Evolutionary conservation across 2,329 filamentous ascomycete genomes (phyloP).

Genomic region (Nothophaeocryptopus gaeumannii): DNA sequence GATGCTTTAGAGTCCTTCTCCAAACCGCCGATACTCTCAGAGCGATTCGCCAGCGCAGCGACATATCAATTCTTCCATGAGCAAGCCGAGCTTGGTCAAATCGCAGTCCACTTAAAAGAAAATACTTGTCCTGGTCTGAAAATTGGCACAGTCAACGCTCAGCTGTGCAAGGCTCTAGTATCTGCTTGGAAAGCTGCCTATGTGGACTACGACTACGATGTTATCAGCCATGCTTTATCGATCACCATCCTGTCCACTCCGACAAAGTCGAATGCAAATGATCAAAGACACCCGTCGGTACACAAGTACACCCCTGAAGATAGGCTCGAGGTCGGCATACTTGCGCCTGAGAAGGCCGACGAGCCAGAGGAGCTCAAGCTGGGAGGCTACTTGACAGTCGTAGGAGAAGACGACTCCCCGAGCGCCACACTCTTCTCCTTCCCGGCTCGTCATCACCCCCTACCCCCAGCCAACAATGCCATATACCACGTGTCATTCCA

Average conservation of each 20-base stretch:
- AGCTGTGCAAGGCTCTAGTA: conserved; percentile 16
- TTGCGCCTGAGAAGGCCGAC: conserved; percentile 61
- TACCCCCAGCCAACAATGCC: conserved; percentile 39
- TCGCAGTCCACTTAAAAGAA: conserved; percentile 38
- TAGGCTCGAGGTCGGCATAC: conserved; percentile 74
- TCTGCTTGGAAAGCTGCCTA: conserved; percentile 35
- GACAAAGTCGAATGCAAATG: neutral
- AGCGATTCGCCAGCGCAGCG: conserved; percentile 61
- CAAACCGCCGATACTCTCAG: conserved; percentile 50
- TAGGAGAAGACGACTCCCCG: conserved; percentile 70
- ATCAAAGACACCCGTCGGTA: neutral
- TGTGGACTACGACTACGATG: conserved; percentile 76
- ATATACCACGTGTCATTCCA: conserved; percentile 57
- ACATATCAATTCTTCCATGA: conserved; percentile 69
- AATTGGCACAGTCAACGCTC: neutral
- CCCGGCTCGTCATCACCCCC: conserved; percentile 70
- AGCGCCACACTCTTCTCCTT: conserved; percentile 79
- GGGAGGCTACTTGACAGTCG: conserved; percentile 72
- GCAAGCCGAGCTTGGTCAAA: conserved; percentile 55
- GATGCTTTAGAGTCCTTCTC: conserved; percentile 39
- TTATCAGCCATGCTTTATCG: conserved; percentile 62
- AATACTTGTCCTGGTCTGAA: conserved; percentile 30
- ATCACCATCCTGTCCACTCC: conserved; percentile 41
- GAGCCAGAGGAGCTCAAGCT: conserved; percentile 74
- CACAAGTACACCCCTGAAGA: conserved; percentile 14